These are phyloP conservation scores for Ceratonia siliqua DNA, from an alignment of 306 rosid genomes.

Conservation along the genomic window DNA sequence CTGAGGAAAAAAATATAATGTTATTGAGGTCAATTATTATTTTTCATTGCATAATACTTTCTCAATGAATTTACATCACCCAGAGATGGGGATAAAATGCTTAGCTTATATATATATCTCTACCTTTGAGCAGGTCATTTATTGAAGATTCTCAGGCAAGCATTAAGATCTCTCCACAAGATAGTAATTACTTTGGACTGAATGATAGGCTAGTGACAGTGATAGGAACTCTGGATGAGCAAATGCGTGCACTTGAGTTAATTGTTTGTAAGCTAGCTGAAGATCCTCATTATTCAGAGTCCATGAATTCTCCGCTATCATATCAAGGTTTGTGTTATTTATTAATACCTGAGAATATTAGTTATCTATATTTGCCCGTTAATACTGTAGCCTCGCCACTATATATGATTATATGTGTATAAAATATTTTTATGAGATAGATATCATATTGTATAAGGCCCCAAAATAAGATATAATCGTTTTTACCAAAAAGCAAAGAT, in stretches of 20 bases:
- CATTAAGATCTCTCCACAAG: conserved; percentile 98
- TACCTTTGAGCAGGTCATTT: conserved; percentile 69
- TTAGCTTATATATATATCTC: conserved; percentile 31
- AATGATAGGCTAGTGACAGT: conserved; percentile 92
- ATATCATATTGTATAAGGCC: background rate
- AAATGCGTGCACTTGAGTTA: conserved; percentile 85
- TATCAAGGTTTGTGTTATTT: conserved; percentile 72
- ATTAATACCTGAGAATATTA: conserved; percentile 12
- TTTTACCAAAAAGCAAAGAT: no score
- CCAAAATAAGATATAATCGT: background rate
- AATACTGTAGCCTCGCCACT: background rate
- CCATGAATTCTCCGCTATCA: conserved; percentile 89
- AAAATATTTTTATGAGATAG: background rate
- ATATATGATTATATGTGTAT: background rate
- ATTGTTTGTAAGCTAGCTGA: conserved; percentile 86
- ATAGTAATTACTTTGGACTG: conserved; percentile 82
- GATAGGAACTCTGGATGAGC: conserved; percentile 90
- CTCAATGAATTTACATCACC: conserved; percentile 22
- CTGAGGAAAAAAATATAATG: background rate
- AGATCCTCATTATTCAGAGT: conserved; percentile 87
- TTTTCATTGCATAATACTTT: conserved; percentile 26
- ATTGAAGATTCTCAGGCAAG: conserved; percentile 97
- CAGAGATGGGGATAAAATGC: conserved; percentile 3
- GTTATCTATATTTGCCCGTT: conserved; percentile 11
- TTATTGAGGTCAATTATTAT: conserved; percentile 13